These are phyloP conservation scores for Brassica juncea DNA, from an alignment of 345 rosid genomes.

Conservation along the genomic window DNA sequence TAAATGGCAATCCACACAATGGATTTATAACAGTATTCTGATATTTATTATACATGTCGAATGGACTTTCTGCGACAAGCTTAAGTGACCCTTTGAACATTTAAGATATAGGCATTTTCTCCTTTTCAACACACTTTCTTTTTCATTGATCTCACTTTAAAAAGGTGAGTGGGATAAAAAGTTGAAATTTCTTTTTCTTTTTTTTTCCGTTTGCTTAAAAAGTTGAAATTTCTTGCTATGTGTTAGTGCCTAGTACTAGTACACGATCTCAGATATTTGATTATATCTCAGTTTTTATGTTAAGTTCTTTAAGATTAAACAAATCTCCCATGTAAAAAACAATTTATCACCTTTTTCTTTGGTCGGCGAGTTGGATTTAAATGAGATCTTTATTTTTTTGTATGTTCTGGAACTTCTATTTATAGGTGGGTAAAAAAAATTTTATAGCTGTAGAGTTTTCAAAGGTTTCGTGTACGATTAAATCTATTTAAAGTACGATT, in stretches of 20 bases:
- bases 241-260: background rate
- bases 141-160: slow-evolving; percentile 13
- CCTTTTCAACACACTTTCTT: slow-evolving; percentile 9
- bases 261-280: background rate
- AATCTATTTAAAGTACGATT: too few relatives aligned
- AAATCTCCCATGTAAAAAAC: background rate
- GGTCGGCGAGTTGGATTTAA: background rate
- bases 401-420: background rate
- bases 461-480: too few relatives aligned
- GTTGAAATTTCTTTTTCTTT: background rate
- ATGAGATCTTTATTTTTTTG: background rate
- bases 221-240: background rate
- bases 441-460: too few relatives aligned
- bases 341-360: background rate
- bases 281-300: background rate
- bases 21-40: too few relatives aligned
- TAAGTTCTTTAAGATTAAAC: background rate
- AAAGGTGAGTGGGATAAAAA: slow-evolving; percentile 24
- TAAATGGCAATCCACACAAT: too few relatives aligned
- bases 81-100: slow-evolving; percentile 29
- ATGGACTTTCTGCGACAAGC: slow-evolving; percentile 27
- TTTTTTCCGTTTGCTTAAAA: background rate
- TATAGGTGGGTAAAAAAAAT: background rate
- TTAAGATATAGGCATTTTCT: slow-evolving; percentile 27
- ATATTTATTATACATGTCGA: background rate